Percentiles rank a stretch among this genome's conserved stretches.
These are phyloP conservation scores for Hemileccinum impolitum DNA, from an alignment of 768 basidiomycete genomes.

Conservation along the genomic window DNA sequence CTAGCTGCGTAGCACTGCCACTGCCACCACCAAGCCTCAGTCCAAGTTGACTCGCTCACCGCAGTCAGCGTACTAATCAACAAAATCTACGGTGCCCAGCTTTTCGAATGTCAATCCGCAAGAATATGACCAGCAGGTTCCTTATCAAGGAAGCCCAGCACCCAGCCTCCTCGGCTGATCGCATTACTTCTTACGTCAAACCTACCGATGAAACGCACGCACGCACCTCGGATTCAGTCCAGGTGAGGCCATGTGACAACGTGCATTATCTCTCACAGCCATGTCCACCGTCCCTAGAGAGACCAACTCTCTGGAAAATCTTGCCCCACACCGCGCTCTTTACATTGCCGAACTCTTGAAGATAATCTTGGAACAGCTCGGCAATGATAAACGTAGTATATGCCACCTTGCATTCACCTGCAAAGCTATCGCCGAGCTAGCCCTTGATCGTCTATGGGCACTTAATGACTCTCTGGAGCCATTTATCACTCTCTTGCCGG, in stretches of 20 bases:
- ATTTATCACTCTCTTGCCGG: constrained; percentile 20
- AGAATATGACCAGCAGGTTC: not conserved
- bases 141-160: not conserved
- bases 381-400: constrained; percentile 15
- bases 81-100: not conserved
- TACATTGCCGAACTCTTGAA: constrained; percentile 21
- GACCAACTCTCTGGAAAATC: not conserved
- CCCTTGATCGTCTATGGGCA: constrained; percentile 24
- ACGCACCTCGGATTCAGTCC: too few species aligned
- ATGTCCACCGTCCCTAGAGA: constrained; percentile 3
- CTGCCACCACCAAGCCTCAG: not conserved
- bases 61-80: not conserved
- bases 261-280: not conserved
- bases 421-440: constrained; percentile 16
- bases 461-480: constrained; percentile 25
- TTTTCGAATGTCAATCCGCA: not conserved
- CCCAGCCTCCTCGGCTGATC: not conserved
- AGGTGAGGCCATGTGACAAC: too few species aligned
- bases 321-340: constrained; percentile 6
- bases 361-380: constrained; percentile 21
- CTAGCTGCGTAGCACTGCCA: constrained; percentile 18
- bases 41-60: not conserved
- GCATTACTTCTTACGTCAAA: constrained; percentile 8
- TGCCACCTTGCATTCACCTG: constrained; percentile 19
- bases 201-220: not conserved